Percentiles rank a stretch among this genome's conserved stretches.
phyloP scores from a whole-genome alignment of 2,329 filamentous ascomycete species.

The Dothistroma pini region DNA sequence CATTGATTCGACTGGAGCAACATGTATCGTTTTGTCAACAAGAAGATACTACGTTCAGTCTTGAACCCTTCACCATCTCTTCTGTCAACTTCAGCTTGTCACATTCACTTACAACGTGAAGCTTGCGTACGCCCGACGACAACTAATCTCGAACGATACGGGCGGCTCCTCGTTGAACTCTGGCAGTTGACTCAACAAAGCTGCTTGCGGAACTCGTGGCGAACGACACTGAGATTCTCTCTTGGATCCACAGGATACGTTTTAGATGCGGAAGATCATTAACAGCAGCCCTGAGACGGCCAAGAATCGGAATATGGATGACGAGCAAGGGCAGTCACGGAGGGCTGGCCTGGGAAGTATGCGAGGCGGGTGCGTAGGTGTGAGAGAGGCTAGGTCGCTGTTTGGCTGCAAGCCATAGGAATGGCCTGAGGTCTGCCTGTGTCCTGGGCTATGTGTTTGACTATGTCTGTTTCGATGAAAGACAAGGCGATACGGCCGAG shows the following conservation, averaged over 20 bases:
- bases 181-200: constrained; percentile 1
- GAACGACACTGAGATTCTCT: constrained; percentile 1
- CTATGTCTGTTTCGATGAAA: no score
- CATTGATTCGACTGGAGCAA: background rate
- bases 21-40: background rate
- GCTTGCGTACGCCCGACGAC: constrained; percentile 34
- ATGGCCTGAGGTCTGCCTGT: no score
- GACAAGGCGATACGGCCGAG: no score
- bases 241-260: background rate
- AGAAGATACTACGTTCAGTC: background rate
- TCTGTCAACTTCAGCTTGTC: background rate
- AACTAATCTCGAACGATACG: constrained; percentile 34
- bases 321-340: background rate
- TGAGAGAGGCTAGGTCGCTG: no score
- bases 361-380: no score
- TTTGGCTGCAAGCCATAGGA: no score
- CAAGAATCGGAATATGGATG: background rate
- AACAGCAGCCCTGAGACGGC: background rate
- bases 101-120: constrained; percentile 21
- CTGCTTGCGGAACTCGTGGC: background rate
- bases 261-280: background rate
- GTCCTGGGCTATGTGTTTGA: no score
- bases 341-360: no score
- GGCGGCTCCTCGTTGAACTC: constrained; percentile 10
- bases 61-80: background rate